Percentiles rank a stretch among this genome's conserved stretches.
phyloP scores from a whole-genome alignment of 805 yeast species.

The Saturnispora saitoi region DNA sequence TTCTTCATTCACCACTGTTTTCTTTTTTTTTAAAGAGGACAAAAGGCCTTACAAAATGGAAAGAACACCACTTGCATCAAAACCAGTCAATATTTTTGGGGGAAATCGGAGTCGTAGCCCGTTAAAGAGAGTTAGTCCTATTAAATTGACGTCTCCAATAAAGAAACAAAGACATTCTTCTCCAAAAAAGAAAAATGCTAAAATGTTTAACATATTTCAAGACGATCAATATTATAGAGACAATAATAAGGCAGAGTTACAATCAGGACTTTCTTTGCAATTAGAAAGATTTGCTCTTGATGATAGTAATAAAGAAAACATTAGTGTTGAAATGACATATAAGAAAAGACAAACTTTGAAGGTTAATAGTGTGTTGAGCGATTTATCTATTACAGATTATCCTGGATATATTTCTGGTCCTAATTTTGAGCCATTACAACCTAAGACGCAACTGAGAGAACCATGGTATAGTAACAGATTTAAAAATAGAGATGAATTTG shows the following conservation, averaged over 20 bases:
- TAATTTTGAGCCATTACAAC: neutral
- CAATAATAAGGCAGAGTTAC: too few relatives aligned
- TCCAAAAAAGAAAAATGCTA: neutral
- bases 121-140: conserved; percentile 9
- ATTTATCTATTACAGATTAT: conserved; percentile 3
- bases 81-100: conserved; percentile 6
- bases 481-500: neutral
- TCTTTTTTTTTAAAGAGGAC: neutral
- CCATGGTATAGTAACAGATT: conserved; percentile 11
- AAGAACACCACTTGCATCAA: conserved; percentile 8
- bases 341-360: neutral
- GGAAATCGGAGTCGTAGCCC: conserved; percentile 6
- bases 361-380: conserved; percentile 1
- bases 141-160: conserved; percentile 7
- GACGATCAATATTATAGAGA: conserved; percentile 1
- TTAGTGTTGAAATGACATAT: neutral
- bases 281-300: neutral
- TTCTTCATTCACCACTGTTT: neutral
- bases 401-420: conserved; percentile 8
- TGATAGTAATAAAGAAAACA: conserved; percentile 8
- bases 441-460: conserved; percentile 4
- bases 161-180: neutral
- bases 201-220: conserved; percentile 7
- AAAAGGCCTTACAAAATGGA: neutral
- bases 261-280: neutral